Evolutionary conservation across 2,329 filamentous ascomycete species (phyloP).

Genomic region (Incumbomyces delicatus): DNA sequence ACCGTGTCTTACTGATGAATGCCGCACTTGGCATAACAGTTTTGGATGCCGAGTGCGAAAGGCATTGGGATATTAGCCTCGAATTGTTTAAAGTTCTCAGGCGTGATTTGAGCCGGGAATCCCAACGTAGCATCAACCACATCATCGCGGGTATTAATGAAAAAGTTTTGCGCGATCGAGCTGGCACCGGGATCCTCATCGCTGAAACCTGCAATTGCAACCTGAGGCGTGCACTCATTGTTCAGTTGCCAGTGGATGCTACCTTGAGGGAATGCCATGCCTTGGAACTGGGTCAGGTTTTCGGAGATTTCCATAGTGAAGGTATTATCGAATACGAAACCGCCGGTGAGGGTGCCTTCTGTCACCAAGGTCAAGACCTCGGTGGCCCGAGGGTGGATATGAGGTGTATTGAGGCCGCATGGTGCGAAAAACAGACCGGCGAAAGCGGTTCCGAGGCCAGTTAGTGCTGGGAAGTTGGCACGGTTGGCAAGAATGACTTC

Average conservation of each 20-base stretch:
- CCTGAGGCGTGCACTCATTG: constrained; percentile 34
- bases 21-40: constrained; percentile 18
- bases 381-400: constrained; percentile 40
- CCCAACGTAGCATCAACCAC: constrained; percentile 34
- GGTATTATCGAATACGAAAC: constrained; percentile 39
- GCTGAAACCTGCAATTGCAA: constrained; percentile 36
- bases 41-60: constrained; percentile 17
- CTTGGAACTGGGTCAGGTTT: constrained; percentile 32
- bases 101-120: constrained; percentile 19
- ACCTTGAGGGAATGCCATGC: constrained; percentile 39
- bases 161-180: constrained; percentile 41
- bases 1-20: constrained; percentile 12
- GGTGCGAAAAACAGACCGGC: constrained; percentile 23
- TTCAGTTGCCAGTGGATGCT: constrained; percentile 43
- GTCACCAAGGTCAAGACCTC: constrained; percentile 39
- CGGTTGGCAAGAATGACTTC: constrained; percentile 20
- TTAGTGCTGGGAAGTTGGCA: constrained; percentile 20
- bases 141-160: constrained; percentile 35
- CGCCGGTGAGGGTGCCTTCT: constrained; percentile 31
- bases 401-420: constrained; percentile 40
- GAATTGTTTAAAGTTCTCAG: constrained; percentile 18
- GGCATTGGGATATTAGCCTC: constrained; percentile 14
- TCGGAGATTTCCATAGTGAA: constrained; percentile 33
- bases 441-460: constrained; percentile 22
- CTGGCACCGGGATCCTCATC: constrained; percentile 29